Base-by-base conservation (phyloP, 257 asterid genomes). In the Solanum piurae region DNA sequence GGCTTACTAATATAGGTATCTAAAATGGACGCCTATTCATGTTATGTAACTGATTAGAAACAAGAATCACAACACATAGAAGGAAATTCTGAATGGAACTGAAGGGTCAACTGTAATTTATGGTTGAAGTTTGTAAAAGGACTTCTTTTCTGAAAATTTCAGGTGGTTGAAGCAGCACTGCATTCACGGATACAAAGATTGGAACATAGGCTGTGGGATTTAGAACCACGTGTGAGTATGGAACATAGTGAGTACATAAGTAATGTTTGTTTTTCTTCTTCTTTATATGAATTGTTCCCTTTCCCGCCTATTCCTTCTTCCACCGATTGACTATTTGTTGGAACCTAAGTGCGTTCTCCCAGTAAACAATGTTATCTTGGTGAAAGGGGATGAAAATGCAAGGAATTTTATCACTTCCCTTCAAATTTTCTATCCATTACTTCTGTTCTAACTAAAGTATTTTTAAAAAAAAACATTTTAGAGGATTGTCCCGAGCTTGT, bases 101-200 rank as follows among this genome's bases (percentile, higher is more conserved):
- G 87, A 46, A 73, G 38, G 33, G 29, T 42, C 83, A 46, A 85
- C 74, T 34, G 83, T 88, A 68, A 83, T 73, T 84, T 46, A 62
- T 72, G 52, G 31, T 74, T 88, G 71, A 69, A 90, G 86, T 49
- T 60, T 72, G 87, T 89, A 87, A 89, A 91, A 77, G 25, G 60
- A 85, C 73, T 69, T 83, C 84, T 77, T 38, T 66, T 89, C 27
- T 77, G 85, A 80, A 86, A 84, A 85, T 87, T 92, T 87, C 94
- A 97, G 99, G 99, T 94, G 92, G 99, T 96, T 89, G 99, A 97
- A 94, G 99, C 99, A 72, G 99, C 99, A 58, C 88, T 97, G 71
- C 96, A 95, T 90, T 97, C 99, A 88, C 93, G 99, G 76, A 95
- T 94, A 88, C 99, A 94, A 74, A 94, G 98, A 85, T 87, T 96